These are phyloP conservation scores for Cercophora scortea DNA, from an alignment of 495 filamentous ascomycete species.

Conservation along the genomic window DNA sequence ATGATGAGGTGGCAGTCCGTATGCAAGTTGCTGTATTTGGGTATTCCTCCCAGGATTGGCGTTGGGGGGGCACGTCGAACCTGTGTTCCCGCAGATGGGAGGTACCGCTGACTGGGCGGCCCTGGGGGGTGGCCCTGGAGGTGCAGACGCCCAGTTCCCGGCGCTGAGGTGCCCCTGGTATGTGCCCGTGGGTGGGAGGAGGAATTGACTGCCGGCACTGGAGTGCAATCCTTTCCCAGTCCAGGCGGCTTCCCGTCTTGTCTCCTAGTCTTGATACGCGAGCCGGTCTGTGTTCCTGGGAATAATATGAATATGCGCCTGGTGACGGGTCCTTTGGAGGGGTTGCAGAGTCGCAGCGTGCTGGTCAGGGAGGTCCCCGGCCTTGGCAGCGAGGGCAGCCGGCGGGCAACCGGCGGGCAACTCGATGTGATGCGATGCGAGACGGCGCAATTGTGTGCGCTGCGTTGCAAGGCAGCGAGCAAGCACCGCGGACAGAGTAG, in stretches of 20 bases:
- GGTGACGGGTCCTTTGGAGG: neutral
- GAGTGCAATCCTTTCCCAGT: slow-evolving; percentile 2
- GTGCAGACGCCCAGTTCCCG: neutral
- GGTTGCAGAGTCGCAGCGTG: neutral
- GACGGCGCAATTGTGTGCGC: too few species aligned
- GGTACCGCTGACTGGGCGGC: neutral
- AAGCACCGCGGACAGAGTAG: too few species aligned
- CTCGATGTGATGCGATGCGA: too few species aligned
- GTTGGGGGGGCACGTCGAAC: slow-evolving; percentile 12
- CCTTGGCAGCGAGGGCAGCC: neutral
- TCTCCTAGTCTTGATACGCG: neutral
- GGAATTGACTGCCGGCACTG: slow-evolving; percentile 1
- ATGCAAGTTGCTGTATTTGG: slow-evolving; percentile 28
- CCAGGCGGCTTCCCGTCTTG: slow-evolving; percentile 2
- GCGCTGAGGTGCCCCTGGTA: neutral
- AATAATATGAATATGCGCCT: neutral
- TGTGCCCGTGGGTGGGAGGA: neutral
- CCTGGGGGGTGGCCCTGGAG: neutral
- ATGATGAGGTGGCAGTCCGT: slow-evolving; percentile 28
- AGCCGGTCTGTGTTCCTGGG: neutral
- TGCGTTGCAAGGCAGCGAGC: too few species aligned
- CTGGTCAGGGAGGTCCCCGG: neutral
- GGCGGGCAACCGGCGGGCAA: neutral
- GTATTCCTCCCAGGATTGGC: slow-evolving; percentile 13
- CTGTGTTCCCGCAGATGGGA: slow-evolving; percentile 5